Base-by-base conservation (phyloP, 2,329 filamentous ascomycete genomes). In the Fusarium irregulare region DNA sequence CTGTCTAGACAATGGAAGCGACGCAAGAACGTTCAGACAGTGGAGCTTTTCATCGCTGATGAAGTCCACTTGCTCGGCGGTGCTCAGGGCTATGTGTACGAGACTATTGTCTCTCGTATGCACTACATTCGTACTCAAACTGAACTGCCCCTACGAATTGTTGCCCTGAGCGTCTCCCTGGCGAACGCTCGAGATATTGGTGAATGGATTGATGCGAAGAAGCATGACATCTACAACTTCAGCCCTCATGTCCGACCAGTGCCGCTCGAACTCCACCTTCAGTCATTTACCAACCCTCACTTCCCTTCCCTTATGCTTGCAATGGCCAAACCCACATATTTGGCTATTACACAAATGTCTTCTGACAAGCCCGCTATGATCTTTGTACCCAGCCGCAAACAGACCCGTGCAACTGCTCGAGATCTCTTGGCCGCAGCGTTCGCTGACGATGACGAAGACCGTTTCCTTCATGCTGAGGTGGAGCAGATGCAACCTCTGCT, bases 221-320 rank as follows among this genome's bases (percentile, higher is more conserved):
- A 98, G 84, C 96, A 99, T 78, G 97, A 96, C 50, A 97, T 97
- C 70, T 99, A 95, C 86, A 99, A 99, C 83, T 99, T 99, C 83
- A 97, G 93, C 75, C 96, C 96, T 4, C 92, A 95, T 76, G 91
- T 95, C 66, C 91, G 97, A 60, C 92, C 94, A 2, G 89, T 98
- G 20, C 94, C 95, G 23, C 84, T 99, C 32, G 95, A 98, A 79
- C 88, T 99, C 60, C 94, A 98, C 78, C 92, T 99, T 49, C 96
- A 99, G 80, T 95, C 94, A 2, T 99, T 96, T 82, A 93, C 91
- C 28, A 97, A 97, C 64, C 94, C 97, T 48, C 97, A 99, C 78
- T 98, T 97, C 83, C 97, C 96, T 6, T 98, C 96, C 13, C 87
- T 99, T 42, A 99, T 99, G 96, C 88, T 99, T 73, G 94, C 96